These are phyloP conservation scores for Cenchrus purpureus DNA, from an alignment of 176 grass and related monocot species.

Conservation along the genomic window DNA sequence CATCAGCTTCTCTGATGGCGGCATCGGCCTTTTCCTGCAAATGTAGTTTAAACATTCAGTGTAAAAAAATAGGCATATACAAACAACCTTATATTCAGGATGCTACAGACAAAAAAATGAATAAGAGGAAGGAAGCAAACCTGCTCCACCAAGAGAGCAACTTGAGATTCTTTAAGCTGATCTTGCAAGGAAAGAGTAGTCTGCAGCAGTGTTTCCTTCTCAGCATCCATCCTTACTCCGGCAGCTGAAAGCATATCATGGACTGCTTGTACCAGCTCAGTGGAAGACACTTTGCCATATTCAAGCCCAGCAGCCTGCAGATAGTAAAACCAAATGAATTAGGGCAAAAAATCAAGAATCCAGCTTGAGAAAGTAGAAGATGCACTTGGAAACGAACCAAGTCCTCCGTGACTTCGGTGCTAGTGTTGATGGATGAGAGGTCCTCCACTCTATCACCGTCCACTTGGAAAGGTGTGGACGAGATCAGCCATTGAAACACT, in stretches of 20 bases:
- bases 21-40: slow-evolving; percentile 81
- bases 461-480: slow-evolving; percentile 47
- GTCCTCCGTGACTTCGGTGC: slow-evolving; percentile 41
- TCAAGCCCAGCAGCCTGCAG: slow-evolving; percentile 60
- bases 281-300: slow-evolving; percentile 77
- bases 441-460: slow-evolving; percentile 44
- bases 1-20: slow-evolving; percentile 83
- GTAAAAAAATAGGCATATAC: neutral
- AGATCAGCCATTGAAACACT: slow-evolving; percentile 79
- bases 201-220: slow-evolving; percentile 85
- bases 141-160: slow-evolving; percentile 92
- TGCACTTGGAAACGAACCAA: slow-evolving; percentile 57
- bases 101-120: slow-evolving; percentile 20
- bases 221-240: slow-evolving; percentile 84
- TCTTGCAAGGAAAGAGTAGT: slow-evolving; percentile 86
- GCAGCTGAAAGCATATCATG: slow-evolving; percentile 93
- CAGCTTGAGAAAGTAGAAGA: slow-evolving; percentile 18
- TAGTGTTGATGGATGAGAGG: slow-evolving; percentile 46
- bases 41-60: slow-evolving; percentile 3
- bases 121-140: slow-evolving; percentile 56
- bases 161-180: slow-evolving; percentile 96
- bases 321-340: slow-evolving; percentile 21
- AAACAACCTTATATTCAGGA: neutral
- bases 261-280: slow-evolving; percentile 86
- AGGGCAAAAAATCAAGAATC: neutral